Percentiles rank a stretch among this genome's conserved stretches.
Evolutionary conservation across 2,329 filamentous ascomycete species (phyloP).

Genomic region (Aureobasidium pullulans): DNA sequence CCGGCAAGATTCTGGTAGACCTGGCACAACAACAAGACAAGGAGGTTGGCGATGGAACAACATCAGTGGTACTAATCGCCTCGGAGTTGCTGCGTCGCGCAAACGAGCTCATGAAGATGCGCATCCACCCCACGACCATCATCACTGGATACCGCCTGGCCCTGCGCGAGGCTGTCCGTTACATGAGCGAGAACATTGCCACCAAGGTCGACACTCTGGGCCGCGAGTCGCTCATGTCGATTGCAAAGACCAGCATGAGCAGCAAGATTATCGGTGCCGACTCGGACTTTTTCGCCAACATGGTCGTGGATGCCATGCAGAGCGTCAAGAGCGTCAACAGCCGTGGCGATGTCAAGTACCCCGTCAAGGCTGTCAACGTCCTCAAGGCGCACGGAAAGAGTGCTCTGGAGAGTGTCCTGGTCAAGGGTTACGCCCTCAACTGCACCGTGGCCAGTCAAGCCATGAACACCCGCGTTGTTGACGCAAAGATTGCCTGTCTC

Average conservation of each 20-base stretch:
- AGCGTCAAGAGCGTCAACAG: conserved; percentile 91
- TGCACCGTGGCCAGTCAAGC: conserved; percentile 98
- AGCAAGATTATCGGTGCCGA: conserved; percentile 97
- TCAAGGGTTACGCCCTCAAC: conserved; percentile 96
- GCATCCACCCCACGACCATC: conserved; percentile 98
- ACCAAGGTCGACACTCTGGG: conserved; percentile 90
- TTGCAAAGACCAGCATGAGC: conserved; percentile 98
- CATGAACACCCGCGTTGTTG: conserved; percentile 85
- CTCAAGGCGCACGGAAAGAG: conserved; percentile 98
- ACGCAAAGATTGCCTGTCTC: conserved; percentile 93
- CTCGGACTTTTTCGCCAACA: conserved; percentile 92
- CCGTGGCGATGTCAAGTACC: conserved; percentile 87
- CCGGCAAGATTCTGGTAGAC: conserved; percentile 96
- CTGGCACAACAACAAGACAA: conserved; percentile 98
- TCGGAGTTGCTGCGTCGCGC: conserved; percentile 87
- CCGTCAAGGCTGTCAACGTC: conserved; percentile 97
- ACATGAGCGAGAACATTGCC: conserved; percentile 97
- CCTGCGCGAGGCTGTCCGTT: conserved; percentile 91
- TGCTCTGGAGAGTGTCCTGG: conserved; percentile 74
- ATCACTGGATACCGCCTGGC: conserved; percentile 97
- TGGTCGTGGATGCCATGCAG: conserved; percentile 94
- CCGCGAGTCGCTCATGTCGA: conserved; percentile 82
- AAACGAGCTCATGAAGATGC: conserved; percentile 99
- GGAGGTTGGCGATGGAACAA: conserved; percentile 97
- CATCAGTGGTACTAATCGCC: conserved; percentile 93